phyloP scores from a whole-genome alignment of 2,329 filamentous ascomycete species.

The Fusarium tupiense region DNA sequence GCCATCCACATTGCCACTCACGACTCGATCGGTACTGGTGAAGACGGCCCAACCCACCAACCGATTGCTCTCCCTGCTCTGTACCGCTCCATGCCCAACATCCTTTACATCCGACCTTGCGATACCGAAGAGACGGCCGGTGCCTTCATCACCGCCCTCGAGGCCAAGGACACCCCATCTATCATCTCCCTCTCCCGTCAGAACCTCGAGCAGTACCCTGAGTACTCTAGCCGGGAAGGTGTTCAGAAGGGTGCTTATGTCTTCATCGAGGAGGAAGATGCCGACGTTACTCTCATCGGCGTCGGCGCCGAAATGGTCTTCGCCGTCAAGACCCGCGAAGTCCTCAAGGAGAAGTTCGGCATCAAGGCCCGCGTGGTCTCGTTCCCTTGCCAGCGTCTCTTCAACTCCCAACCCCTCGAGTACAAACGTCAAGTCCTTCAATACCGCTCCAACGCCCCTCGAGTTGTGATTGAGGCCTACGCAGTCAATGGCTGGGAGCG shows the following conservation, averaged over 20 bases:
- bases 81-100: conserved; percentile 70
- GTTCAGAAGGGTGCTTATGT: conserved; percentile 59
- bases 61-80: conserved; percentile 66
- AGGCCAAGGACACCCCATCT: conserved; percentile 51
- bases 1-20: conserved; percentile 70
- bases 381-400: conserved; percentile 57
- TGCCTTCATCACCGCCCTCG: conserved; percentile 61
- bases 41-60: conserved; percentile 71
- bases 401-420: conserved; percentile 53
- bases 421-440: conserved; percentile 59
- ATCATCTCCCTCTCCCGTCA: conserved; percentile 62
- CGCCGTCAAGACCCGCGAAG: conserved; percentile 45
- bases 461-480: conserved; percentile 70
- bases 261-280: conserved; percentile 53
- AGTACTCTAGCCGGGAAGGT: conserved; percentile 52
- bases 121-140: conserved; percentile 68
- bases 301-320: conserved; percentile 51
- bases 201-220: conserved; percentile 52
- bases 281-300: conserved; percentile 57
- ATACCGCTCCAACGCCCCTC: conserved; percentile 54
- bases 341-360: conserved; percentile 52
- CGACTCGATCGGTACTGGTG: conserved; percentile 67
- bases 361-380: conserved; percentile 54
- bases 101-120: conserved; percentile 68
- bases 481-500: conserved; percentile 67